Base-by-base conservation (phyloP, 345 rosid genomes). In the Alliaria petiolata region DNA sequence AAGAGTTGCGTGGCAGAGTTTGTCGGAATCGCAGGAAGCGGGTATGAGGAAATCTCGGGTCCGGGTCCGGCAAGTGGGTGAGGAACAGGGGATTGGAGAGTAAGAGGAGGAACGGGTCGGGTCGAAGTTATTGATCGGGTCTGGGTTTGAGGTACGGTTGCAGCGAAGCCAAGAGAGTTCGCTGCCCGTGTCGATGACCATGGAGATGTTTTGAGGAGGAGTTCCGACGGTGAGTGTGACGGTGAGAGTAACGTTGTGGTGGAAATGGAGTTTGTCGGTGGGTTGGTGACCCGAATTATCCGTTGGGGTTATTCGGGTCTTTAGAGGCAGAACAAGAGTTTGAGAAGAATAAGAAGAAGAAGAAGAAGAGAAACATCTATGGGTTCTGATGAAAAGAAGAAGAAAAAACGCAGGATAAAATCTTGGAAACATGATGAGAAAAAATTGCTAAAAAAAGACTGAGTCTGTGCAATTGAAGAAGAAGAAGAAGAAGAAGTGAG, bases 161-260 rank as follows among this genome's bases (percentile, higher is more conserved):
- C 98, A 93, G n/a, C 81, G 88, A 30, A 92, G 84, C 98, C 98
- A 92, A 14, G 95, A 83, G 76, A 89, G 96, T 69, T 92, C 98
- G 64, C 95, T 88, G 14, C 98, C 96, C 4, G 98, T 92, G 86
- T 92, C 96, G 34, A 92, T 69, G 39, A 88, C 98, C 92, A 92
- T 82, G 71, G 98, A 80, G 55, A 87, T 88, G 70, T 86, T 89
- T 70, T 92, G 96, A 8, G 98, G 96, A 16, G 96, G 98, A 7
- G 91, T 86, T 19, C 98, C 98, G 30, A 84, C 91, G 22, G 92
- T 70, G 59, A 92, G 82, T 45, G 88, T 78, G 38, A 88, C 92
- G 5, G 92, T 84, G 72, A 92, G 91, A 76, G 84, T 86, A 12
- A 89, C 87, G 62, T 92, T 92, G 71, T 88, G 96, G 74, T 74